A percentile compares a stretch with the other conserved stretches of the same genome.
phyloP scores from a whole-genome alignment of 495 filamentous ascomycete species.

The Tuber magnatum region DNA sequence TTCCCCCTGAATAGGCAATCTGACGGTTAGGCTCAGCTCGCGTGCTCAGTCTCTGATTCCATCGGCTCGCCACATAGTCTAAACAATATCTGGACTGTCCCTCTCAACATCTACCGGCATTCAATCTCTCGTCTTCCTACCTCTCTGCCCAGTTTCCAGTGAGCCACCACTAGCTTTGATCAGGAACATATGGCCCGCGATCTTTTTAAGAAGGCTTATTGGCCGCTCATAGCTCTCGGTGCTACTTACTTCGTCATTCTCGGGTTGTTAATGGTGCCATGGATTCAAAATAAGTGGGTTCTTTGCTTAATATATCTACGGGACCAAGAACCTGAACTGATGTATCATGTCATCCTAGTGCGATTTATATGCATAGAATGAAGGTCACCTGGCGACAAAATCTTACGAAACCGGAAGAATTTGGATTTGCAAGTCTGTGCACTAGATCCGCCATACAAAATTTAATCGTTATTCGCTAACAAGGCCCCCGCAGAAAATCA shows the following conservation, averaged over 20 bases:
- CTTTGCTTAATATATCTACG: not conserved
- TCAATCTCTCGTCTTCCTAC: not conserved
- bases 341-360: conserved; percentile 43
- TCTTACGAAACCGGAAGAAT: conserved; percentile 57
- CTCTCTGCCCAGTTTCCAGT: not conserved
- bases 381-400: conserved; percentile 54
- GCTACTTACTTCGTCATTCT: conserved; percentile 50
- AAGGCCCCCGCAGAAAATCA: conserved; percentile 46
- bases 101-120: not conserved
- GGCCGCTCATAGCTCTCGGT: conserved; percentile 49
- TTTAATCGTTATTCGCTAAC: conserved; percentile 2
- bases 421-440: conserved; percentile 59
- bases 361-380: conserved; percentile 58
- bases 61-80: not conserved
- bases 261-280: conserved; percentile 47
- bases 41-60: not conserved
- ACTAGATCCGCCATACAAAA: not conserved
- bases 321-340: not conserved
- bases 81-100: not conserved
- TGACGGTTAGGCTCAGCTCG: not conserved
- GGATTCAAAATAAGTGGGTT: conserved; percentile 50
- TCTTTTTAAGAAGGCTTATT: conserved; percentile 55
- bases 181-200: conserved; percentile 37
- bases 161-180: not conserved
- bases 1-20: not conserved